These are phyloP conservation scores for Patellifolia procumbens DNA, from an alignment of 179 eudicot genomes.

Conservation along the genomic window DNA sequence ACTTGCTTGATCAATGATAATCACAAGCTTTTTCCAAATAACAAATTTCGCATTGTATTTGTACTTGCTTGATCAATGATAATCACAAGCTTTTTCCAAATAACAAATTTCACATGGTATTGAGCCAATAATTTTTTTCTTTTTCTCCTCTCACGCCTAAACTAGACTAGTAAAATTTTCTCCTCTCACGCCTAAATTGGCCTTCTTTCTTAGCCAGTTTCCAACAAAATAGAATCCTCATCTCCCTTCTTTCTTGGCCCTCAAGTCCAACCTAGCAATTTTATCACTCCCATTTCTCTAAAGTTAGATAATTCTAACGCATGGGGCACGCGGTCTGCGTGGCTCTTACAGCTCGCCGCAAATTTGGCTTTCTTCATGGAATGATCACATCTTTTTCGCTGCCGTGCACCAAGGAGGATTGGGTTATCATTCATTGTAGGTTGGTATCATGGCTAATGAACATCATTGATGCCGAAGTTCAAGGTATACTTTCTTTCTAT, in stretches of 20 bases:
- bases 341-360: background rate
- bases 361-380: background rate
- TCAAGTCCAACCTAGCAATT: background rate
- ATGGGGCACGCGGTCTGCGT: background rate
- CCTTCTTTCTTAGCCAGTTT: background rate
- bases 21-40: too few species aligned
- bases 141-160: too few species aligned
- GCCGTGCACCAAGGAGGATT: background rate
- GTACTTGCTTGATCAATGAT: too few species aligned
- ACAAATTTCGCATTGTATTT: too few species aligned
- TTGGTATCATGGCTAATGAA: too few species aligned
- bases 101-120: too few species aligned
- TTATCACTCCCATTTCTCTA: background rate
- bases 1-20: too few species aligned
- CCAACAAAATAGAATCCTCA: background rate
- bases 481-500: background rate
- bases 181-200: too few species aligned
- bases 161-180: too few species aligned
- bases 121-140: too few species aligned
- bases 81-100: too few species aligned
- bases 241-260: background rate
- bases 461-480: background rate
- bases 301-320: background rate
- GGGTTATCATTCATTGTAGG: background rate
- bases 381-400: background rate